These are phyloP conservation scores for Byssothecium circinans DNA, from an alignment of 2,329 filamentous ascomycete species.

Conservation along the genomic window DNA sequence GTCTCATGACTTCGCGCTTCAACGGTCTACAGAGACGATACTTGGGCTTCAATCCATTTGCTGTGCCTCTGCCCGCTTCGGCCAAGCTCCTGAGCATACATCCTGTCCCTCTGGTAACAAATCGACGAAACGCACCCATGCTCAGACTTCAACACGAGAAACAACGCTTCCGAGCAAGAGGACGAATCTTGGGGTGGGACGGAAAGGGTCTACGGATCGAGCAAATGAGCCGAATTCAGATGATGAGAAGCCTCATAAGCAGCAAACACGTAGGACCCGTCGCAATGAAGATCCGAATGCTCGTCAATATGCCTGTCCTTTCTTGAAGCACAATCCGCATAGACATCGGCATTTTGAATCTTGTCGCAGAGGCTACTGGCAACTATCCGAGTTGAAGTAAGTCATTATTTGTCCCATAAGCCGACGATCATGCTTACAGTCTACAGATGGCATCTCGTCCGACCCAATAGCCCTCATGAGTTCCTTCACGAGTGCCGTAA, in stretches of 20 bases:
- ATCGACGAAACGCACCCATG: background rate
- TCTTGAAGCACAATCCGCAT: constrained; percentile 7
- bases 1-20: too few species aligned
- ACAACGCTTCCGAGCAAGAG: background rate
- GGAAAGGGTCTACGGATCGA: background rate
- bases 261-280: too few species aligned
- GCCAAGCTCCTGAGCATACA: background rate
- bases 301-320: constrained; percentile 5
- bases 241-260: background rate
- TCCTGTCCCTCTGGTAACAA: background rate
- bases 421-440: background rate
- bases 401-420: background rate
- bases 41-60: too few species aligned
- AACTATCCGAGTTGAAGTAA: background rate
- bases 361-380: background rate
- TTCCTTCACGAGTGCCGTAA: background rate
- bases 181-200: background rate
- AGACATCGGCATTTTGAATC: background rate
- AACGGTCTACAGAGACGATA: too few species aligned
- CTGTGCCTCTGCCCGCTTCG: too few species aligned
- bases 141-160: background rate
- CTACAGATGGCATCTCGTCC: background rate
- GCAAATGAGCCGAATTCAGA: background rate
- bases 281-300: background rate
- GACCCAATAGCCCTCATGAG: background rate